These are phyloP conservation scores for Micromonas commoda DNA, from an alignment of 139 green algal genomes.

Conservation along the genomic window DNA sequence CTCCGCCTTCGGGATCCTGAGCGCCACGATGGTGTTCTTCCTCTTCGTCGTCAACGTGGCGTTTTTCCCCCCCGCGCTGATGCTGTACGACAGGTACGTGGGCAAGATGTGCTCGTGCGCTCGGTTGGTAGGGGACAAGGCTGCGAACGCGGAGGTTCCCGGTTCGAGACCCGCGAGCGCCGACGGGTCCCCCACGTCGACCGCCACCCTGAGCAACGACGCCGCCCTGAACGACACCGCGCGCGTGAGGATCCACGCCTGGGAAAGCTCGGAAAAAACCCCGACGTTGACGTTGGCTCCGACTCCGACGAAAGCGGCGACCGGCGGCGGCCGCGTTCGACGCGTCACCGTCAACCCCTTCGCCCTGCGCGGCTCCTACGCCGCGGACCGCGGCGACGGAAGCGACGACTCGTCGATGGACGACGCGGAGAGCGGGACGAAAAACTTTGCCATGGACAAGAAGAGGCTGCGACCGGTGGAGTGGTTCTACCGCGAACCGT, in stretches of 20 bases:
- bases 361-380: too few relatives aligned
- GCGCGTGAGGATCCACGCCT: neutral
- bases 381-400: too few relatives aligned
- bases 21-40: conserved; percentile 36
- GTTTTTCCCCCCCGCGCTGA: conserved; percentile 36
- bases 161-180: too few relatives aligned
- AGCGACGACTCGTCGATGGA: conserved; percentile 1
- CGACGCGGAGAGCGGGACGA: conserved; percentile 7
- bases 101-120: neutral
- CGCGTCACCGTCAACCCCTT: too few relatives aligned
- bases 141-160: too few relatives aligned
- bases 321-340: neutral
- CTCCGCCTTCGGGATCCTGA: conserved; percentile 43
- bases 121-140: too few relatives aligned
- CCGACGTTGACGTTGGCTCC: too few relatives aligned
- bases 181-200: neutral
- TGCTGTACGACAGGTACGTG: conserved; percentile 31
- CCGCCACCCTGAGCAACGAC: neutral
- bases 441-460: too few relatives aligned
- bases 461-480: conserved; percentile 30
- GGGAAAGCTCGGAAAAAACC: too few relatives aligned
- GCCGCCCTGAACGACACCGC: neutral
- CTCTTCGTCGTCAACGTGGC: conserved; percentile 41
- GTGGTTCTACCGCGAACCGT: conserved; percentile 38
- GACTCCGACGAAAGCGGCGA: neutral